Conservation (phyloP, 106 monocot genomes). For the Phalaenopsis equestris region DNA sequence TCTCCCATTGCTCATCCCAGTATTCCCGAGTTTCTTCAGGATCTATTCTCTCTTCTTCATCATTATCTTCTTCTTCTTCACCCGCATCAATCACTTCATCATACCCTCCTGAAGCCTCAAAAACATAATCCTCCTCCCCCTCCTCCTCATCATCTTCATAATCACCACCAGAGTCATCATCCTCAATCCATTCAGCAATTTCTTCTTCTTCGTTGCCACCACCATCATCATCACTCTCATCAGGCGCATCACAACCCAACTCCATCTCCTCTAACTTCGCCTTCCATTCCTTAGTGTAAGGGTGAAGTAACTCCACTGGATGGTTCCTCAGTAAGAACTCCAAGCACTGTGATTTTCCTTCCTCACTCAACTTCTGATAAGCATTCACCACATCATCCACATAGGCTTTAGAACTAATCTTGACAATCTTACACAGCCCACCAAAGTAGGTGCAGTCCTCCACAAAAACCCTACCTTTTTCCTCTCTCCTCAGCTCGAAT, state of each 20-base stretch:
- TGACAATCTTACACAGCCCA: constrained; percentile 76
- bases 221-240: constrained; percentile 49
- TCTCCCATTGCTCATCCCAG: constrained; percentile 78
- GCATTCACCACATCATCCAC: constrained; percentile 94
- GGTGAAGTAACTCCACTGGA: constrained; percentile 81
- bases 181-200: constrained; percentile 46
- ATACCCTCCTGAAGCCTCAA: constrained; percentile 23
- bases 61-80: not conserved
- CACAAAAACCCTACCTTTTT: constrained; percentile 23
- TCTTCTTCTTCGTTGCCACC: not conserved
- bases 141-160: constrained; percentile 17
- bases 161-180: constrained; percentile 37
- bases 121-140: constrained; percentile 23
- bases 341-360: constrained; percentile 61
- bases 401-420: constrained; percentile 64
- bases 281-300: constrained; percentile 95
- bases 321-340: constrained; percentile 82
- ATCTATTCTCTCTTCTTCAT: constrained; percentile 7
- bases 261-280: constrained; percentile 90
- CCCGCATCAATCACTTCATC: constrained; percentile 6
- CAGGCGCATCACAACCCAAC: constrained; percentile 82
- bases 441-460: constrained; percentile 65
- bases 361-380: constrained; percentile 69
- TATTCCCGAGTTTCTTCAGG: constrained; percentile 66
- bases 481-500: constrained; percentile 35